A percentile compares a stretch with the other conserved stretches of the same genome.
These are phyloP conservation scores for Pseudocohnilembus persalinus DNA, from an alignment of 169 alveolate genomes.

Conservation along the genomic window DNA sequence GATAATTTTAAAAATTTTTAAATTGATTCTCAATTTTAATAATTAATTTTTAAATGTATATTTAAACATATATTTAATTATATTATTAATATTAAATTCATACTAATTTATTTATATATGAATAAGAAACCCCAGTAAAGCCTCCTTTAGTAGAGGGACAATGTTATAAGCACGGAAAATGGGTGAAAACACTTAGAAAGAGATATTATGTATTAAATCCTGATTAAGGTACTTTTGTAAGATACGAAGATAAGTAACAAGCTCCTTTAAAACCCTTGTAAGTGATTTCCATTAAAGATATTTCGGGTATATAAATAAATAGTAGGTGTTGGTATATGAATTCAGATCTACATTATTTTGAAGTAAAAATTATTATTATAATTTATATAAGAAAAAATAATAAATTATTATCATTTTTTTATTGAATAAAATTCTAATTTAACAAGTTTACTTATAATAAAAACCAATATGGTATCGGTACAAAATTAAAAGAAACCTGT, in stretches of 20 bases:
- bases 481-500: neutral
- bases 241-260: slow-evolving; percentile 22
- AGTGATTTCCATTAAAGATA: slow-evolving; percentile 38
- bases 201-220: slow-evolving; percentile 45
- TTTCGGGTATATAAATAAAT: slow-evolving; percentile 13
- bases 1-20: too few species aligned
- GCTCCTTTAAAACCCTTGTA: slow-evolving; percentile 45
- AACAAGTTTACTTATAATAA: neutral
- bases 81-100: neutral
- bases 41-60: too few species aligned
- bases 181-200: slow-evolving; percentile 25
- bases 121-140: slow-evolving; percentile 27
- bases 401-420: too few species aligned
- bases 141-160: slow-evolving; percentile 40
- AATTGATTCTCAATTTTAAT: neutral
- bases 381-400: neutral
- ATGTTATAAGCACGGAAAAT: slow-evolving; percentile 17
- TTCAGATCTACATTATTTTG: slow-evolving; percentile 34
- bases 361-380: neutral
- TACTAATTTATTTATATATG: too few species aligned
- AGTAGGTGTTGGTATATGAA: slow-evolving; percentile 20
- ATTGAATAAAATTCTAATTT: too few species aligned
- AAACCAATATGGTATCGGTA: neutral
- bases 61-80: too few species aligned
- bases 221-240: slow-evolving; percentile 41